Evolutionary conservation across 768 basidiomycete species (phyloP), one percentile per base, ranked within the genome.

Genomic region (Leccinum sublutescens): DNA sequence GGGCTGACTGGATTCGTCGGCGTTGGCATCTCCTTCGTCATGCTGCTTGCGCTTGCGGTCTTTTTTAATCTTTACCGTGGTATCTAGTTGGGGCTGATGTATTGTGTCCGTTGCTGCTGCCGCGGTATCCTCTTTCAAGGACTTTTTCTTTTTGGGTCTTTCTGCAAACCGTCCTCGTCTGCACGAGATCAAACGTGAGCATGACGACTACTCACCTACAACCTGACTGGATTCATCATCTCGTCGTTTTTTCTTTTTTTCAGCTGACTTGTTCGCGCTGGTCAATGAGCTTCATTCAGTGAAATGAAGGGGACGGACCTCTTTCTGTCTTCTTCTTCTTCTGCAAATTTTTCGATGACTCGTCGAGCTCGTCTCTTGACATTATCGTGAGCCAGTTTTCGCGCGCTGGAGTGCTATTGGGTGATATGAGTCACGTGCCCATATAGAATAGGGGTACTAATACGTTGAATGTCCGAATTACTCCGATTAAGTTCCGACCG

Each of bases 201-300:
- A 43, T 34, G 19, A 17, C 10, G 40, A 38, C 17, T 27, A 17
- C 62, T 23, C 9, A 62, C 62, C 56, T 54, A 27, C 12, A 14
- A 7, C 36, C 29, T 9, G 38, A 2, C 19, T 15, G 17, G 48
- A 47, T 19, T 50, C 21, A 3, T 55, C 65, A 23, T 56, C 52
- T 31, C 47, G 77, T 15, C 51, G 52, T 64, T 75, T 79, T 66
- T 77, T 77, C 65, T 74, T 77, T 61, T 71, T 74, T 51, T 61
- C 66, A 40, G 40, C 59, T 60, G 54, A 57, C 55, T 63, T 59
- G 62, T 52, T 48, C 29, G 34, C 15, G 23, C 45, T 62, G 21
- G 43, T 68, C 47, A 66, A 52, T 33, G 55, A 9, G 23, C n/a
- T 40, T 21, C 49, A 23, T 21, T 23, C 29, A 23, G 21, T 34